phyloP scores from a whole-genome alignment of 2,329 filamentous ascomycete genomes.

The Cordyceps farinosa region DNA sequence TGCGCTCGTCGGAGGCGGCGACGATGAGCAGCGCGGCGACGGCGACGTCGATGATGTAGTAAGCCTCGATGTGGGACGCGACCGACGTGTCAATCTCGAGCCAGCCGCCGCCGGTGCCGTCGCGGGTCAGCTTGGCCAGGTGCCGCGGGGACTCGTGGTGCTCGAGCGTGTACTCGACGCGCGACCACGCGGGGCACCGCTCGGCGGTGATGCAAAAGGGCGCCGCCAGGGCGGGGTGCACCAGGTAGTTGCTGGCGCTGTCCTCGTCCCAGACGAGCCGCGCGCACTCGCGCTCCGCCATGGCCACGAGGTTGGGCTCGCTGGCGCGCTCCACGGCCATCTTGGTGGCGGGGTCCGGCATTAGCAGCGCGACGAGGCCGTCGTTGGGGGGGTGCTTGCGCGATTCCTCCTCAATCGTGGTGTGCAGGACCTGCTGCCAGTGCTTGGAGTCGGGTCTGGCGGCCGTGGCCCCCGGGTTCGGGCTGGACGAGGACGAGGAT shows the following conservation, averaged over 20 bases:
- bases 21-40: slow-evolving; percentile 59
- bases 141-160: slow-evolving; percentile 60
- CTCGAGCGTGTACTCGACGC: slow-evolving; percentile 62
- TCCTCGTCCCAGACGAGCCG: slow-evolving; percentile 70
- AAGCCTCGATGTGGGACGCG: slow-evolving; percentile 56
- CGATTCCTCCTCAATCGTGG: slow-evolving; percentile 54
- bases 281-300: slow-evolving; percentile 66
- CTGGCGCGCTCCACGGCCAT: slow-evolving; percentile 59
- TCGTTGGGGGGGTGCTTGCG: slow-evolving; percentile 54
- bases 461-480: slow-evolving; percentile 31
- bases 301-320: slow-evolving; percentile 55
- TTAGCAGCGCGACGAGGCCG: slow-evolving; percentile 64
- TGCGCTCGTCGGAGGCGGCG: slow-evolving; percentile 54
- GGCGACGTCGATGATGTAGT: slow-evolving; percentile 61
- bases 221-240: slow-evolving; percentile 59
- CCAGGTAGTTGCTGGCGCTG: slow-evolving; percentile 56
- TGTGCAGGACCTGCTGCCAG: slow-evolving; percentile 57
- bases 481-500: slow-evolving; percentile 25
- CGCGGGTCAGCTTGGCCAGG: slow-evolving; percentile 57
- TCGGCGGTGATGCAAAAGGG: slow-evolving; percentile 60
- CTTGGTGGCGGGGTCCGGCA: slow-evolving; percentile 61
- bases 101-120: slow-evolving; percentile 56
- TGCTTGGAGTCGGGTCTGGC: slow-evolving; percentile 40
- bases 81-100: slow-evolving; percentile 60
- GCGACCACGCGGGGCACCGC: slow-evolving; percentile 55